Percentiles rank a stretch among this genome's conserved stretches.
Conservation (phyloP, 371 early-diverging fungal species). For the Apophysomyces sp. region DNA sequence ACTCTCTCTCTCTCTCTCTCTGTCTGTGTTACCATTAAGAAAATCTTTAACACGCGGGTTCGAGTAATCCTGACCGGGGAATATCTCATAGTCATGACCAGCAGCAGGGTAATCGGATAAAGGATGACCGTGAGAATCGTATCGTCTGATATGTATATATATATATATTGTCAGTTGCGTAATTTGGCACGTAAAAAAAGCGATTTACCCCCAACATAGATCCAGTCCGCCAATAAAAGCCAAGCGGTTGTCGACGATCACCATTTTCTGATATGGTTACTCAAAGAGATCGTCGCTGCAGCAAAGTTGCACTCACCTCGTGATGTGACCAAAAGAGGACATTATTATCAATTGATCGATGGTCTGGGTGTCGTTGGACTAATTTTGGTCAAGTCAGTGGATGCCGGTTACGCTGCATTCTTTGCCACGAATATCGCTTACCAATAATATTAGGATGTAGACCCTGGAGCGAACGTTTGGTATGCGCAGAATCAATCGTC, state of each 20-base stretch:
- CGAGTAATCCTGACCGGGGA: constrained; percentile 88
- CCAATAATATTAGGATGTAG: constrained; percentile 83
- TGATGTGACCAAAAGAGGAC: constrained; percentile 76
- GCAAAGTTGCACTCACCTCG: constrained; percentile 47
- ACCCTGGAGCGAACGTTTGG: constrained; percentile 73
- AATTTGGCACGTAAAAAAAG: not conserved
- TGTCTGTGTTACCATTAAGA: constrained; percentile 69
- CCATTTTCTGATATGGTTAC: constrained; percentile 57
- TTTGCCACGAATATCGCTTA: constrained; percentile 27
- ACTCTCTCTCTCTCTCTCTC: too few relatives aligned
- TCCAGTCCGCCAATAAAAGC: constrained; percentile 84
- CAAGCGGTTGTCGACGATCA: constrained; percentile 68
- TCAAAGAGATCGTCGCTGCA: constrained; percentile 24
- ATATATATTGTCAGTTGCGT: not conserved
- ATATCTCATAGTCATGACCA: constrained; percentile 46
- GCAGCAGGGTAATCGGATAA: constrained; percentile 68
- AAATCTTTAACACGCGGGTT: constrained; percentile 93
- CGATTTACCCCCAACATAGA: constrained; percentile 66
- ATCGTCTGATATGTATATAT: constrained; percentile 56
- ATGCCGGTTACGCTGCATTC: too few relatives aligned
- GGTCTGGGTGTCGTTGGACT: constrained; percentile 75
- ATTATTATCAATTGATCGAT: constrained; percentile 60
- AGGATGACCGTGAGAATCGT: constrained; percentile 79
- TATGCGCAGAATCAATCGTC: constrained; percentile 77
- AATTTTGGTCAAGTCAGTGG: not conserved